Conservation (phyloP, 352 stramenopile species). For the Phytophthora colocasiae region DNA sequence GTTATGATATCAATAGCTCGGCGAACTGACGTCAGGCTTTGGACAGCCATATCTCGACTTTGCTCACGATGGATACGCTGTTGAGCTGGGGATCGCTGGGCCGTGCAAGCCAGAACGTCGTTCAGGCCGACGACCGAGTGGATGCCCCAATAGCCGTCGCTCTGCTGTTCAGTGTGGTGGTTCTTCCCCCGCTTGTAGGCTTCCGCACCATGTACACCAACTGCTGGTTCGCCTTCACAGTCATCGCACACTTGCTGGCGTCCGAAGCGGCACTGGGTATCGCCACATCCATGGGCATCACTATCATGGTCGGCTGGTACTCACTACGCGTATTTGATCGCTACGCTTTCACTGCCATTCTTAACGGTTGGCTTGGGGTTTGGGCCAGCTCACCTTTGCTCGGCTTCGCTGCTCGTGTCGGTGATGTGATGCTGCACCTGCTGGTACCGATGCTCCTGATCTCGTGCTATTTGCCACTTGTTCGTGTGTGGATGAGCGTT, state of each 20-base stretch:
- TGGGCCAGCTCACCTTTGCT: conserved; percentile 75
- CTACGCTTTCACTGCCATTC: conserved; percentile 73
- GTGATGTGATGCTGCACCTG: conserved; percentile 73
- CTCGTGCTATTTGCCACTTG: conserved; percentile 75
- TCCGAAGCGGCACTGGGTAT: conserved; percentile 74
- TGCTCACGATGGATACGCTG: conserved; percentile 40
- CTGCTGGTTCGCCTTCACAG: conserved; percentile 79
- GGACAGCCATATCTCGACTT: conserved; percentile 12
- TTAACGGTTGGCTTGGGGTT: conserved; percentile 80
- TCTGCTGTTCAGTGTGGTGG: conserved; percentile 69
- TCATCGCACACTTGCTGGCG: conserved; percentile 53
- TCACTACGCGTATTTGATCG: conserved; percentile 83
- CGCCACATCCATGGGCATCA: conserved; percentile 82
- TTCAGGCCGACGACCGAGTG: conserved; percentile 35
- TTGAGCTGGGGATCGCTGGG: conserved; percentile 21
- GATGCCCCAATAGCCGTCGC: conserved; percentile 56
- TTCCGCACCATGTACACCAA: conserved; percentile 84
- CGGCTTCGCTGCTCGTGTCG: conserved; percentile 62
- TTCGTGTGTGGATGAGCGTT: conserved; percentile 85
- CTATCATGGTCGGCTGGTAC: conserved; percentile 90
- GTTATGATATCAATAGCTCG: conserved; percentile 7
- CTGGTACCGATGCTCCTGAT: conserved; percentile 77
- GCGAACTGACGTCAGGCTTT: background rate
- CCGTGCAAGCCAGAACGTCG: conserved; percentile 14
- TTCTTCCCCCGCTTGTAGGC: conserved; percentile 60